phyloP scores from a whole-genome alignment of 805 yeast species.

The Saturnispora serradocipensis region DNA sequence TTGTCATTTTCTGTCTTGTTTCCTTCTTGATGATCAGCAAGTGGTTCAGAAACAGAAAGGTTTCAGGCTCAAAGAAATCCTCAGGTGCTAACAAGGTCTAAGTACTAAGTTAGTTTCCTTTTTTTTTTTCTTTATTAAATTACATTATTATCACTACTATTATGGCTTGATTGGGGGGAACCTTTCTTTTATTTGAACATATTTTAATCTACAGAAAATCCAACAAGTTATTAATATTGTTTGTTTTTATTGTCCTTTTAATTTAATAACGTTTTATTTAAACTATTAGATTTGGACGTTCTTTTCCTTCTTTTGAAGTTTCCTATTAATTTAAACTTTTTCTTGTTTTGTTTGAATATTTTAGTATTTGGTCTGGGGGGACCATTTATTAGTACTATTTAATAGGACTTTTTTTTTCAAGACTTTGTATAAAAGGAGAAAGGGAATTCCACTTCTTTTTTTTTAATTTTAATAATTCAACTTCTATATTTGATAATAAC shows the following conservation, averaged over 20 bases:
- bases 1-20: constrained; percentile 33
- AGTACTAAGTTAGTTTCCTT: background rate
- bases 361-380: background rate
- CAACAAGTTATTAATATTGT: background rate
- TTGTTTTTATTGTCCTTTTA: background rate
- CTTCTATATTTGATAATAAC: background rate
- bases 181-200: background rate
- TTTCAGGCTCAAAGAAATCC: background rate
- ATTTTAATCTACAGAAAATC: background rate
- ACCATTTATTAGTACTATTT: background rate
- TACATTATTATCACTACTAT: background rate
- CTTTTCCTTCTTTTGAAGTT: background rate
- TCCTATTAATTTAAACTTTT: background rate
- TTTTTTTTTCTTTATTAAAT: background rate
- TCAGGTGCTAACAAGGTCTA: background rate
- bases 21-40: constrained; percentile 23
- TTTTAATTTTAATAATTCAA: background rate
- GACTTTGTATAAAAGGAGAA: background rate
- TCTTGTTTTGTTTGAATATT: background rate
- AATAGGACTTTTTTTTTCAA: background rate
- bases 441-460: background rate
- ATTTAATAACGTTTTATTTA: background rate
- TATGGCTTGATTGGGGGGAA: constrained; percentile 1
- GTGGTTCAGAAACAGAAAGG: constrained; percentile 24
- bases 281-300: background rate